A percentile compares a stretch with the other conserved stretches of the same genome.
Evolutionary conservation across 441 rosid species (phyloP).

Genomic region (Croton setiger): DNA sequence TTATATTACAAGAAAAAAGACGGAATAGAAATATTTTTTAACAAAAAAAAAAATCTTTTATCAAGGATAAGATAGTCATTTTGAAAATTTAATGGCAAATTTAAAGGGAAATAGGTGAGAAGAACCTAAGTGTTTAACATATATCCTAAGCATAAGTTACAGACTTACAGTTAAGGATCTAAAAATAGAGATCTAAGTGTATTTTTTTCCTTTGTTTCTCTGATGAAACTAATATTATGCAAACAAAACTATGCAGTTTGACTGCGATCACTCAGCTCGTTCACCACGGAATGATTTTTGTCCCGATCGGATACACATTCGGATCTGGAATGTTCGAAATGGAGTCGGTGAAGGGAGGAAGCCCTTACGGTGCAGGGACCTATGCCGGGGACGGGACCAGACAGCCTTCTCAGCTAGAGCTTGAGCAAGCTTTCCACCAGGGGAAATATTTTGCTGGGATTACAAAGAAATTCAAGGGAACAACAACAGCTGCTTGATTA

Average conservation of each 20-base stretch:
- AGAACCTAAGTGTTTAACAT: no score
- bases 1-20: no score
- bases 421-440: conserved; percentile 89
- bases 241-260: conserved; percentile 45
- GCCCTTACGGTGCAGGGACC: conserved; percentile 95
- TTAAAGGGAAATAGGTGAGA: no score
- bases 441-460: conserved; percentile 85
- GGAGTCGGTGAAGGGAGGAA: conserved; percentile 92
- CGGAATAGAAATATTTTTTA: no score
- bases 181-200: no score
- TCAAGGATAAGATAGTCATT: no score
- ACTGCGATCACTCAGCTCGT: conserved; percentile 96
- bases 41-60: no score
- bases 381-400: conserved; percentile 88
- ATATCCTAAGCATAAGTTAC: no score
- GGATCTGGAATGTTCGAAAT: conserved; percentile 99
- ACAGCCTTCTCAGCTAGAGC: conserved; percentile 79
- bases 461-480: conserved; percentile 78
- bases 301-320: conserved; percentile 91
- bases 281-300: conserved; percentile 95
- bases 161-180: no score
- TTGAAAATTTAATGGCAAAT: no score
- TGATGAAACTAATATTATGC: no score
- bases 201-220: neutral
- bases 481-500: conserved; percentile 29